Evolutionary conservation across 2,329 filamentous ascomycete species (phyloP).

Genomic region (Juglanconis oblonga): DNA sequence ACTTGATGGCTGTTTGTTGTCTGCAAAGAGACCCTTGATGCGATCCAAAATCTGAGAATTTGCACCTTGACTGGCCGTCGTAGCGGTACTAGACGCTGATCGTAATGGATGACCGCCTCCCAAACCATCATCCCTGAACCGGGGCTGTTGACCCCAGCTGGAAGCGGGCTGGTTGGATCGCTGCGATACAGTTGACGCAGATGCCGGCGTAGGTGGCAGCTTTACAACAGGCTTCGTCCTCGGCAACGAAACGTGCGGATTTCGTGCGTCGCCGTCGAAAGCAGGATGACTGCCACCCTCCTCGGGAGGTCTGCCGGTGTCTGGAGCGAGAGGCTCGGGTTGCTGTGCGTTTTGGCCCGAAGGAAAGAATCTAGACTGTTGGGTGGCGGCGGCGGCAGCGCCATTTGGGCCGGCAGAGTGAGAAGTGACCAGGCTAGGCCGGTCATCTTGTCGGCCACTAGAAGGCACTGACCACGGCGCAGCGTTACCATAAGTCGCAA

Average conservation of each 20-base stretch:
- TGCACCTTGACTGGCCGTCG: constrained; percentile 12
- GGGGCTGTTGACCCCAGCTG: constrained; percentile 34
- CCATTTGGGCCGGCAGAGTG: constrained; percentile 1
- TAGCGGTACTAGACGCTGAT: constrained; percentile 19
- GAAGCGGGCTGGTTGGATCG: constrained; percentile 26
- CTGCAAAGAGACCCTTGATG: constrained; percentile 54
- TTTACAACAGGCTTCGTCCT: constrained; percentile 73
- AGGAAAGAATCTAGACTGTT: constrained; percentile 60
- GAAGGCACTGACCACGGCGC: constrained; percentile 3
- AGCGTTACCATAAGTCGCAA: constrained; percentile 24
- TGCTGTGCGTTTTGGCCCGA: constrained; percentile 28
- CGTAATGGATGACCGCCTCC: constrained; percentile 27
- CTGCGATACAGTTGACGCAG: constrained; percentile 31
- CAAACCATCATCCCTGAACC: constrained; percentile 29
- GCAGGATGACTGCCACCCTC: constrained; percentile 65
- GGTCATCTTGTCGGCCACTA: constrained; percentile 3
- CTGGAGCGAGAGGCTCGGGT: constrained; percentile 23
- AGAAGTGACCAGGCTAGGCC: background rate
- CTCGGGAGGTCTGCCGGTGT: constrained; percentile 58
- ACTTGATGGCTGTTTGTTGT: constrained; percentile 47
- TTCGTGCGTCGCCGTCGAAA: constrained; percentile 63
- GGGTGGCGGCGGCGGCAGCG: constrained; percentile 1
- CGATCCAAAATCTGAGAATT: constrained; percentile 51
- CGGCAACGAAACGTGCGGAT: constrained; percentile 69
- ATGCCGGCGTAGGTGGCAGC: constrained; percentile 61